phyloP scores from a whole-genome alignment of 441 rosid genomes.

The Daphne laureola region DNA sequence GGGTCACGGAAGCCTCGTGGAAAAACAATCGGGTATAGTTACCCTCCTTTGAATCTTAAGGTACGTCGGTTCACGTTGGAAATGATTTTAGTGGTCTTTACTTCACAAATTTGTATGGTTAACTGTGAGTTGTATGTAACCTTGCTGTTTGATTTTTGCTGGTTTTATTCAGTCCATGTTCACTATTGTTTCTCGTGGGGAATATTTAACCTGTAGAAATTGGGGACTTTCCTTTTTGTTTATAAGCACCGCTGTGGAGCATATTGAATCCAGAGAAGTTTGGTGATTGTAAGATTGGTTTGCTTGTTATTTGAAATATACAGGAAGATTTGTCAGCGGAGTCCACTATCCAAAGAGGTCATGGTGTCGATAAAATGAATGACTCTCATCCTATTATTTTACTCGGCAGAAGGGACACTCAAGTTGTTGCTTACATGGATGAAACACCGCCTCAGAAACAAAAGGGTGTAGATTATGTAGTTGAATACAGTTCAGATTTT shows the following conservation, averaged over 20 bases:
- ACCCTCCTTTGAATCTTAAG: slow-evolving; percentile 39
- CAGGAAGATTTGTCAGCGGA: slow-evolving; percentile 30
- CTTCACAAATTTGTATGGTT: too few relatives aligned
- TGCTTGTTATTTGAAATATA: slow-evolving; percentile 7
- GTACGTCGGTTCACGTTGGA: slow-evolving; percentile 20
- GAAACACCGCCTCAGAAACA: slow-evolving; percentile 34
- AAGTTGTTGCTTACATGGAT: slow-evolving; percentile 57
- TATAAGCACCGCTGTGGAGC: too few relatives aligned
- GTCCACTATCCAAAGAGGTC: slow-evolving; percentile 10
- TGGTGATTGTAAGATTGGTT: not conserved
- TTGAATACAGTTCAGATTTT: slow-evolving; percentile 54
- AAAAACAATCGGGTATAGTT: slow-evolving; percentile 33
- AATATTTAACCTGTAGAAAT: not conserved
- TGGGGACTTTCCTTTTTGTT: too few relatives aligned
- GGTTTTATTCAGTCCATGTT: too few relatives aligned
- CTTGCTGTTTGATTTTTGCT: too few relatives aligned
- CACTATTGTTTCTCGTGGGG: too few relatives aligned
- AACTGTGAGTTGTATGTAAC: too few relatives aligned
- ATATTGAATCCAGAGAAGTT: too few relatives aligned
- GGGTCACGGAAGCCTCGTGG: slow-evolving; percentile 26
- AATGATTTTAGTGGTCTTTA: too few relatives aligned
- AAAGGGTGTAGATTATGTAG: slow-evolving; percentile 28
- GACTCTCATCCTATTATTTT: slow-evolving; percentile 31
- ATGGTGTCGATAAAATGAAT: slow-evolving; percentile 17
- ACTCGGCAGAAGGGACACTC: slow-evolving; percentile 37